phyloP scores from a whole-genome alignment of 2,329 filamentous ascomycete genomes.

The Orbilia blumenaviensis region DNA sequence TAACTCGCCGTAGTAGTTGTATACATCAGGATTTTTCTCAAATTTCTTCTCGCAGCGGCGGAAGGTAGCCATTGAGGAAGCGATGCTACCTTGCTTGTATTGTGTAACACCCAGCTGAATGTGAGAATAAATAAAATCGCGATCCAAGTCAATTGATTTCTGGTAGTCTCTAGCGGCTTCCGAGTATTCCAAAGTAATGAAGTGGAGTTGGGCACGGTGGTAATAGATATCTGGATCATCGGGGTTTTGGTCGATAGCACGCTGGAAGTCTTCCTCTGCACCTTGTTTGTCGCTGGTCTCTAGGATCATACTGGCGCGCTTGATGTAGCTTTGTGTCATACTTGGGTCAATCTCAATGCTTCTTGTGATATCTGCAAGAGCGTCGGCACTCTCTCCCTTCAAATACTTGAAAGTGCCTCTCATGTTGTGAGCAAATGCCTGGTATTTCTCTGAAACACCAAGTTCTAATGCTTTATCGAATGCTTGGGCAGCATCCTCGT shows the following conservation, averaged over 20 bases:
- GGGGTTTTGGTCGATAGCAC: slow-evolving; percentile 83
- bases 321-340: slow-evolving; percentile 97
- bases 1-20: slow-evolving; percentile 99
- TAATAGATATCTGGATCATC: slow-evolving; percentile 98
- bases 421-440: slow-evolving; percentile 95
- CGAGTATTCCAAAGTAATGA: slow-evolving; percentile 92
- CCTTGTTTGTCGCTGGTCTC: slow-evolving; percentile 78
- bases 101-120: slow-evolving; percentile 99
- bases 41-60: slow-evolving; percentile 98
- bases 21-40: slow-evolving; percentile 92
- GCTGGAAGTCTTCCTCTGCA: slow-evolving; percentile 82
- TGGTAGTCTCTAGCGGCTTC: slow-evolving; percentile 98
- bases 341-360: slow-evolving; percentile 88
- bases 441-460: slow-evolving; percentile 79
- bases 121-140: slow-evolving; percentile 97
- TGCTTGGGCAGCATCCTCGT: slow-evolving; percentile 83
- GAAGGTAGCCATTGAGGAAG: slow-evolving; percentile 98
- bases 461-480: slow-evolving; percentile 90
- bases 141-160: slow-evolving; percentile 96
- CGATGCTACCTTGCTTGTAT: slow-evolving; percentile 99
- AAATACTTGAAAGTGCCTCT: slow-evolving; percentile 95
- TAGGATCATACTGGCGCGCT: slow-evolving; percentile 77
- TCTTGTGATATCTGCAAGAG: slow-evolving; percentile 86
- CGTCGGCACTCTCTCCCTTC: slow-evolving; percentile 83
- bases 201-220: slow-evolving; percentile 96